Conservation (phyloP, 192 early-diverging fungal genomes). For the Spizellomyces punctatus region DNA sequence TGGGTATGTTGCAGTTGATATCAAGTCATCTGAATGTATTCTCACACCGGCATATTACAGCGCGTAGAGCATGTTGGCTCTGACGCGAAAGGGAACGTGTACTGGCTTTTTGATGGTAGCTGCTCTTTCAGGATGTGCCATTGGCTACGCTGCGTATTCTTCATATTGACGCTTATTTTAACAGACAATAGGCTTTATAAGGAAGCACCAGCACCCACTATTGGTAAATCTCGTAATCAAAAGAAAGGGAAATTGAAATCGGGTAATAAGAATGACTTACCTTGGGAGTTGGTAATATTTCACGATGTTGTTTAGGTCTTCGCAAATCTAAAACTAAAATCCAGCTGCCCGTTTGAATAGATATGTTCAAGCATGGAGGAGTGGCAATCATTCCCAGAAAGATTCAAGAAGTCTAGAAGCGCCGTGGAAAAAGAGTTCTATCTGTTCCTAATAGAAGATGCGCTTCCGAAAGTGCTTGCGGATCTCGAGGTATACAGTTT, state of each 20-base stretch:
- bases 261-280: slow-evolving; percentile 31
- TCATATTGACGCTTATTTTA: slow-evolving; percentile 1
- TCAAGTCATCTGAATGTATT: too few relatives aligned
- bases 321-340: neutral
- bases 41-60: slow-evolving; percentile 31
- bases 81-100: slow-evolving; percentile 67
- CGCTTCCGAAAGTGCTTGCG: slow-evolving; percentile 60
- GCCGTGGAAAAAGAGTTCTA: slow-evolving; percentile 61
- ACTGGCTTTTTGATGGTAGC: slow-evolving; percentile 81
- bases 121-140: too few relatives aligned
- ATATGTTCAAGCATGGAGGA: slow-evolving; percentile 60
- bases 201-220: slow-evolving; percentile 51
- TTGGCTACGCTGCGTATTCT: too few relatives aligned
- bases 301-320: too few relatives aligned
- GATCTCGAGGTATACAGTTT: slow-evolving; percentile 39
- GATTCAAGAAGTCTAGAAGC: slow-evolving; percentile 57
- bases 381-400: slow-evolving; percentile 66
- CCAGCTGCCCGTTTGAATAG: slow-evolving; percentile 16
- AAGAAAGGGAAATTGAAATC: slow-evolving; percentile 21
- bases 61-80: slow-evolving; percentile 74
- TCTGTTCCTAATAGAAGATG: slow-evolving; percentile 53
- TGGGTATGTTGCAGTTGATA: slow-evolving; percentile 50
- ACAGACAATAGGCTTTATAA: slow-evolving; percentile 73
- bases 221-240: slow-evolving; percentile 17
- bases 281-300: slow-evolving; percentile 27